Base-by-base conservation (phyloP, 495 filamentous ascomycete genomes). In the Neurospora intermedia region DNA sequence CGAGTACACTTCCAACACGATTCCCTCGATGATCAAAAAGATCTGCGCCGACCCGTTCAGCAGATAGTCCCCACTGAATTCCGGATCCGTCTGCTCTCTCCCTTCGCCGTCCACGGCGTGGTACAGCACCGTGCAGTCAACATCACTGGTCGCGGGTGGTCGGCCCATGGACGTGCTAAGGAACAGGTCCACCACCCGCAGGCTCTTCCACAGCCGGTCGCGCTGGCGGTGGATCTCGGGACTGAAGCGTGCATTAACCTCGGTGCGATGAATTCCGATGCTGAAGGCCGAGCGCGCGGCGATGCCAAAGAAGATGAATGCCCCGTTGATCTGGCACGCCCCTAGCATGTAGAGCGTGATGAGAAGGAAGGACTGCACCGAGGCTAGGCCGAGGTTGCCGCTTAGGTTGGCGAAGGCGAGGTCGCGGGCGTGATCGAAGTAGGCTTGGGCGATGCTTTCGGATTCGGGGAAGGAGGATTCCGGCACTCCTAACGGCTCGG, bases 321-420 rank as follows among this genome's bases (percentile, higher is more conserved):
- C 87, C 6, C 87, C 87, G 75, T 89, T 90, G 62, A 88, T 87
- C 73, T 89, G 86, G 75, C 87, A 89, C 3, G 87, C 85, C 38
- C 87, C 83, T 15, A 90, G 85, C 84, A 89, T 89, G 77, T 88
- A 89, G 71, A 89, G 80, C 11, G 87, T 88, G 27, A 89, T 84
- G 69, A 90, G 80, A 2, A 89, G 82, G 75, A 89, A 89, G 10
- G 82, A 85, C 77, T 89, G 87, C 7, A 88, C 16, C 4, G 85
- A 89, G 73, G 83, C 84, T 20, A 87, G 82, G 38, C 87, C 86
- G 1, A 89, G 81, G 41, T 88, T 87, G 42, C 87, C 87, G 45
- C 84, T 85, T 27, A 90, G 87, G 5, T 80, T 84, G 1, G 85
- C 84, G 46, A 89, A 85, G 2, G 88, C 88, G 31, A 87, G 78